phyloP scores from a whole-genome alignment of 148 eudicot genomes.

The Fallopia convolvulus region DNA sequence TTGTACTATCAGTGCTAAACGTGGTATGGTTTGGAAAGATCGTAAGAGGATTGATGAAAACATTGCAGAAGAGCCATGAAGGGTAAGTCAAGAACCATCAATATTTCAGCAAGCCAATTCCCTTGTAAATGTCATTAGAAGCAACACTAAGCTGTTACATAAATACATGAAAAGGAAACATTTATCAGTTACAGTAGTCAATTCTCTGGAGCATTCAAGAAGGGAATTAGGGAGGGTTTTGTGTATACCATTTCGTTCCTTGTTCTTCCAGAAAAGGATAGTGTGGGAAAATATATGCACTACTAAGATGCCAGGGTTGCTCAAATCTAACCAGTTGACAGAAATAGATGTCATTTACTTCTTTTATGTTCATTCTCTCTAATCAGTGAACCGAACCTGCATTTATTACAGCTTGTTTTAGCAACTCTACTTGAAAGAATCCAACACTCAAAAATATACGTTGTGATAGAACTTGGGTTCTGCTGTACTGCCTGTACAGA shows the following conservation, averaged over 20 bases:
- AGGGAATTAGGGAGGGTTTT: background rate
- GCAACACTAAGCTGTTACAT: background rate
- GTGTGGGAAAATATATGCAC: background rate
- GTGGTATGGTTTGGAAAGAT: slow-evolving; percentile 84
- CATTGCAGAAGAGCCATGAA: slow-evolving; percentile 44
- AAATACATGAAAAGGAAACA: background rate
- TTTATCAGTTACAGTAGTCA: background rate
- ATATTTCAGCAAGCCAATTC: background rate
- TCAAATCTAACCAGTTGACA: background rate
- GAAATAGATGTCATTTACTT: background rate
- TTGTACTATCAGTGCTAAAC: slow-evolving; percentile 52
- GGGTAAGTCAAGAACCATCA: background rate
- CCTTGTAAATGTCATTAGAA: background rate
- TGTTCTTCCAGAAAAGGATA: background rate
- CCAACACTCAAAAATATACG: background rate
- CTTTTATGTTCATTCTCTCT: background rate
- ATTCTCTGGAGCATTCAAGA: background rate
- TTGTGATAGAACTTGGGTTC: background rate
- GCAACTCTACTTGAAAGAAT: background rate
- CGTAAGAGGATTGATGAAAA: slow-evolving; percentile 75
- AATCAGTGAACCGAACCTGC: background rate
- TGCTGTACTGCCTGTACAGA: background rate
- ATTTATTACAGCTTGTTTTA: background rate
- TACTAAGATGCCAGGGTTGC: background rate
- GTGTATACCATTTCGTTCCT: background rate